Percentiles rank a stretch among this genome's conserved stretches.
phyloP scores from a whole-genome alignment of 2,329 filamentous ascomycete genomes.

The Neonectria hederae region DNA sequence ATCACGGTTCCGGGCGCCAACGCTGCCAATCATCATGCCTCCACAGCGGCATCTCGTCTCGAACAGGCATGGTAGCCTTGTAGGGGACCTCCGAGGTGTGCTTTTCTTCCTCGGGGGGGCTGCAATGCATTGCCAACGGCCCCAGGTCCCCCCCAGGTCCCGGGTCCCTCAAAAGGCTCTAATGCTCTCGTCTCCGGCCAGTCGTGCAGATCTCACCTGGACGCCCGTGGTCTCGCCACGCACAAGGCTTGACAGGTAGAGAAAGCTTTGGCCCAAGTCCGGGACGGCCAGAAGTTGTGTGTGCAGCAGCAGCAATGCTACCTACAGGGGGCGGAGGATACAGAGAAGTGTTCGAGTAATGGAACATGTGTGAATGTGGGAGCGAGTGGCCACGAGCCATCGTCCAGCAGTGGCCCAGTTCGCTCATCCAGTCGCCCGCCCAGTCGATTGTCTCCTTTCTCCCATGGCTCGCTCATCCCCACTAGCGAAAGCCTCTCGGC shows the following conservation, averaged over 20 bases:
- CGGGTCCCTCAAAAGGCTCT: slow-evolving; percentile 6
- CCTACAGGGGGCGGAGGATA: background rate
- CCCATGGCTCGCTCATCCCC: slow-evolving; percentile 16
- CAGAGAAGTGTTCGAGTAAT: slow-evolving; percentile 3
- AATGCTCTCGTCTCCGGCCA: slow-evolving; percentile 16
- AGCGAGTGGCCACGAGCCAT: slow-evolving; percentile 5
- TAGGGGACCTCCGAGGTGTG: slow-evolving; percentile 19
- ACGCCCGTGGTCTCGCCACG: slow-evolving; percentile 1
- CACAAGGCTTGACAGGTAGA: slow-evolving; percentile 6
- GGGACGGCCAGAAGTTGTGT: slow-evolving; percentile 5
- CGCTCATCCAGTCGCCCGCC: background rate
- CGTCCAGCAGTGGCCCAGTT: slow-evolving; percentile 9
- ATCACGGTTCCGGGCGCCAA: slow-evolving; percentile 48
- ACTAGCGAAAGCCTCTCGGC: slow-evolving; percentile 13
- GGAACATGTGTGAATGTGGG: slow-evolving; percentile 6
- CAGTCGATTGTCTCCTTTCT: slow-evolving; percentile 19
- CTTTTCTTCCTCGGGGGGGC: slow-evolving; percentile 30
- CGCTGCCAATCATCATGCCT: slow-evolving; percentile 45
- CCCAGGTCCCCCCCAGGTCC: slow-evolving; percentile 22
- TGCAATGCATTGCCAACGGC: slow-evolving; percentile 30
- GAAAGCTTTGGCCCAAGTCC: slow-evolving; percentile 3
- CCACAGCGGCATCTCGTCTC: slow-evolving; percentile 28
- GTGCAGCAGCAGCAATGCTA: slow-evolving; percentile 8
- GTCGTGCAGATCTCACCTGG: slow-evolving; percentile 23
- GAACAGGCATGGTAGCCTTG: slow-evolving; percentile 31